Percentiles rank a stretch among this genome's conserved stretches.
These are phyloP conservation scores for Penicillium thymicola DNA, from an alignment of 2,329 filamentous ascomycete species.

Conservation along the genomic window DNA sequence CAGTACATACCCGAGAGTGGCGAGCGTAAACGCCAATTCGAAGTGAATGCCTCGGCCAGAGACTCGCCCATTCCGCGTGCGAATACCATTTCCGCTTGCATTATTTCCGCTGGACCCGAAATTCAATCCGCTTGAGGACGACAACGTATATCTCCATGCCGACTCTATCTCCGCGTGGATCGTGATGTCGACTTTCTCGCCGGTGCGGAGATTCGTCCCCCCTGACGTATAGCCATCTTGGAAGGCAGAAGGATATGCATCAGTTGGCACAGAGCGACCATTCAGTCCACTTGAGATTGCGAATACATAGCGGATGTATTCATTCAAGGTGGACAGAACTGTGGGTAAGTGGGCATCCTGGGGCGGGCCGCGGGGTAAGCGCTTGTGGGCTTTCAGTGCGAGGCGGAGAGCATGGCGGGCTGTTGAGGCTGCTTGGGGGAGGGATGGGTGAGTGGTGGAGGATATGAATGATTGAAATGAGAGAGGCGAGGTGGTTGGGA, in stretches of 20 bases:
- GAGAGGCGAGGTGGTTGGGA: slow-evolving; percentile 86
- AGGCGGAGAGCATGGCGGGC: slow-evolving; percentile 79
- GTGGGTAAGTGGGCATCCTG: slow-evolving; percentile 68
- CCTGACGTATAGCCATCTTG: not conserved
- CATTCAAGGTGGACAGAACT: slow-evolving; percentile 66
- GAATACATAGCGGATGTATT: slow-evolving; percentile 80
- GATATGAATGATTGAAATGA: slow-evolving; percentile 74
- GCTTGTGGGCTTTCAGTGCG: slow-evolving; percentile 83
- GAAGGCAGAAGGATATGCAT: not conserved
- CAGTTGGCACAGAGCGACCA: slow-evolving; percentile 1
- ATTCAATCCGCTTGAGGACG: slow-evolving; percentile 44
- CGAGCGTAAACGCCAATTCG: slow-evolving; percentile 76
- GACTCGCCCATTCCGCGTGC: slow-evolving; percentile 62
- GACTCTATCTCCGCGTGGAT: slow-evolving; percentile 64
- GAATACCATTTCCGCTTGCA: slow-evolving; percentile 7
- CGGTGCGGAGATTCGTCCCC: slow-evolving; percentile 26
- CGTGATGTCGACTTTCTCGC: slow-evolving; percentile 66
- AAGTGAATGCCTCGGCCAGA: slow-evolving; percentile 73
- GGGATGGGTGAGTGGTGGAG: slow-evolving; percentile 81
- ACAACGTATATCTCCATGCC: slow-evolving; percentile 79
- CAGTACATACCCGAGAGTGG: slow-evolving; percentile 72
- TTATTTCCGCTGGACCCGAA: not conserved
- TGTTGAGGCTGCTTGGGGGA: slow-evolving; percentile 77
- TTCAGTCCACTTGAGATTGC: slow-evolving; percentile 72
- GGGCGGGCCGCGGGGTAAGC: slow-evolving; percentile 64